These are phyloP conservation scores for Candida buenavistaensis DNA, from an alignment of 1,139 yeast genomes.

Conservation along the genomic window DNA sequence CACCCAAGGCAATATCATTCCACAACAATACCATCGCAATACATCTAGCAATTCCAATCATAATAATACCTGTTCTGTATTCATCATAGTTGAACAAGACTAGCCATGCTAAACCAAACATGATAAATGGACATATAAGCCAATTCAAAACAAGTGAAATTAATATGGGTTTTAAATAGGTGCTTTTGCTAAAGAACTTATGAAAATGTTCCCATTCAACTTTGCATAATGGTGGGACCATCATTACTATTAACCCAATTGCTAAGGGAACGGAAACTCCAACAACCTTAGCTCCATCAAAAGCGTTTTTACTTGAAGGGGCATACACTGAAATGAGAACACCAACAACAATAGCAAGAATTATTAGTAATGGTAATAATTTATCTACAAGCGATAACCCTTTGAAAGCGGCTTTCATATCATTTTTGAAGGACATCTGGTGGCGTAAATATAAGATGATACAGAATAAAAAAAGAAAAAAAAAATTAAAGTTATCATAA, in stretches of 20 bases:
- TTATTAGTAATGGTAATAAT: conserved; percentile 28
- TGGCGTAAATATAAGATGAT: neutral
- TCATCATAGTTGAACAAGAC: conserved; percentile 49
- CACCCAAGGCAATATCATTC: conserved; percentile 59
- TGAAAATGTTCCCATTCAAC: conserved; percentile 47
- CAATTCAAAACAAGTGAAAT: conserved; percentile 51
- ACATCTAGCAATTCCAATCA: conserved; percentile 63
- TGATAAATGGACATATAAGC: conserved; percentile 57
- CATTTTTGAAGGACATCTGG: conserved; percentile 7
- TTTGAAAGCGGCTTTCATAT: conserved; percentile 7
- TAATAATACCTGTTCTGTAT: conserved; percentile 53
- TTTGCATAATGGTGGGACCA: conserved; percentile 58
- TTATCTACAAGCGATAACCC: conserved; percentile 23
- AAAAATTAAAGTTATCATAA: neutral
- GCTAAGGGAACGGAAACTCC: conserved; percentile 48
- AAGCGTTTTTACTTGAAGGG: conserved; percentile 29
- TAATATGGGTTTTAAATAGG: conserved; percentile 31
- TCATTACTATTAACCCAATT: conserved; percentile 56
- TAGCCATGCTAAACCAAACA: conserved; percentile 61
- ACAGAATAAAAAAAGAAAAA: neutral
- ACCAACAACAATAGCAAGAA: conserved; percentile 30
- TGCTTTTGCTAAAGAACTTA: conserved; percentile 17
- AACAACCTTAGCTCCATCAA: conserved; percentile 26
- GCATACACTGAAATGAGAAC: conserved; percentile 32
- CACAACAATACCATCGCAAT: conserved; percentile 67